Conservation (phyloP, 2,329 filamentous ascomycete species). For the Talaromyces pinophilus region DNA sequence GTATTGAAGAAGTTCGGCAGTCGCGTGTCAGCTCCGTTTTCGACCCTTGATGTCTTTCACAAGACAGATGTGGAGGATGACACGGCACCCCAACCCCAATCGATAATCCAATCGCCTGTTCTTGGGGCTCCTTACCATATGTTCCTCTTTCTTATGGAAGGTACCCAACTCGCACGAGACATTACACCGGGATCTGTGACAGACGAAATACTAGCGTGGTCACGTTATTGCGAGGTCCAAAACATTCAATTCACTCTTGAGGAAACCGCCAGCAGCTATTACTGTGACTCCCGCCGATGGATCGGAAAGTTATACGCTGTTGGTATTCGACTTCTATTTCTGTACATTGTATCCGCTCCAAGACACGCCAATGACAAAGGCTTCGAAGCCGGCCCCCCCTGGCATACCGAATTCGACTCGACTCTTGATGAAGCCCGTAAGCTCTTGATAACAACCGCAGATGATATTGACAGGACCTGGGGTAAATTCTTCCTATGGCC, state of each 20-base stretch:
- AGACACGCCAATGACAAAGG: background rate
- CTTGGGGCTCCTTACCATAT: constrained; percentile 22
- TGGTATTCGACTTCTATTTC: constrained; percentile 20
- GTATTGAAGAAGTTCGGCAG: constrained; percentile 17
- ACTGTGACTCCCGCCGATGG: constrained; percentile 19
- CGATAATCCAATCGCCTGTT: constrained; percentile 13
- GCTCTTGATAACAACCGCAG: constrained; percentile 14
- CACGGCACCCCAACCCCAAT: background rate
- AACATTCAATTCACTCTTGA: constrained; percentile 12
- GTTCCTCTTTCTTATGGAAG: constrained; percentile 19
- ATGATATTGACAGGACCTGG: constrained; percentile 18
- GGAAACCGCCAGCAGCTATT: constrained; percentile 1
- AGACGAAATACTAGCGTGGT: constrained; percentile 16
- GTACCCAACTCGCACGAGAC: constrained; percentile 12
- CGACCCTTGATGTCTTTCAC: background rate
- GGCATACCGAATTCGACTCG: constrained; percentile 4
- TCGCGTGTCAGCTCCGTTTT: background rate
- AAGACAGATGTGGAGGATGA: too few relatives aligned
- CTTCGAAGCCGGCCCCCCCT: background rate
- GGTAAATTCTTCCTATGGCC: constrained; percentile 23
- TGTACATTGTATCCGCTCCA: constrained; percentile 10
- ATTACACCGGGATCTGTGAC: background rate
- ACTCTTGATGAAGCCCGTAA: constrained; percentile 13
- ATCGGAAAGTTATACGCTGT: constrained; percentile 21
- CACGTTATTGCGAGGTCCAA: constrained; percentile 14